These are phyloP conservation scores for Noccaea caerulescens DNA, from an alignment of 345 rosid species.

Conservation along the genomic window DNA sequence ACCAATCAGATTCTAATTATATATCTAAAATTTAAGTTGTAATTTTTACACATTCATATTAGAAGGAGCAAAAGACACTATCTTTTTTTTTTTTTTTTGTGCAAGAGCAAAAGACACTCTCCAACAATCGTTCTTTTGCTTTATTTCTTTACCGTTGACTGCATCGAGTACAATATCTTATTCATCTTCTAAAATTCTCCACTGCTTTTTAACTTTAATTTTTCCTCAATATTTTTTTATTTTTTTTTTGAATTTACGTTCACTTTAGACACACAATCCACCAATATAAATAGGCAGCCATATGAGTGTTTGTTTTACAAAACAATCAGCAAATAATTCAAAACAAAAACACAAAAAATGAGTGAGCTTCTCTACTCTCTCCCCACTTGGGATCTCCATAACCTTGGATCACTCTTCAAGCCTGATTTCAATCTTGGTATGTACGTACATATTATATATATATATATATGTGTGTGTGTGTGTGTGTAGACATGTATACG, in stretches of 20 bases:
- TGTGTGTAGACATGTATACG: conserved; percentile 1
- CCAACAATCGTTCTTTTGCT: conserved; percentile 42
- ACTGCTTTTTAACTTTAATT: conserved; percentile 20
- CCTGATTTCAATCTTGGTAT: conserved; percentile 76
- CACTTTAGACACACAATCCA: conserved; percentile 42
- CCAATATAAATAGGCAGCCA: conserved; percentile 42
- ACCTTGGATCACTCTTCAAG: conserved; percentile 73
- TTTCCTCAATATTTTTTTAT: background rate
- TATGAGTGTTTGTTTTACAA: conserved; percentile 26
- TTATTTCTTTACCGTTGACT: conserved; percentile 63
- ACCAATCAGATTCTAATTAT: background rate
- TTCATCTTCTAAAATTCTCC: conserved; percentile 51
- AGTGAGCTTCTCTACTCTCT: conserved; percentile 62
- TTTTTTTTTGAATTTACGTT: conserved; percentile 30
- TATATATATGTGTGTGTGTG: background rate
- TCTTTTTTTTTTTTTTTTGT: too few species aligned
- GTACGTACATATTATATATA: background rate
- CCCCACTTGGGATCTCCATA: conserved; percentile 78
- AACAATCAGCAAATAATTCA: conserved; percentile 21
- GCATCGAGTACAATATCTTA: conserved; percentile 39
- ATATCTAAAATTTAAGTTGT: background rate
- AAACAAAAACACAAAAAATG: conserved; percentile 28
- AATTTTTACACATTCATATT: conserved; percentile 44
- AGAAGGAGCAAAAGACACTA: conserved; percentile 40
- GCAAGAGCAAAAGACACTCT: conserved; percentile 11